Base-by-base conservation (phyloP, 148 eudicot species). In the Camellia granthamiana region DNA sequence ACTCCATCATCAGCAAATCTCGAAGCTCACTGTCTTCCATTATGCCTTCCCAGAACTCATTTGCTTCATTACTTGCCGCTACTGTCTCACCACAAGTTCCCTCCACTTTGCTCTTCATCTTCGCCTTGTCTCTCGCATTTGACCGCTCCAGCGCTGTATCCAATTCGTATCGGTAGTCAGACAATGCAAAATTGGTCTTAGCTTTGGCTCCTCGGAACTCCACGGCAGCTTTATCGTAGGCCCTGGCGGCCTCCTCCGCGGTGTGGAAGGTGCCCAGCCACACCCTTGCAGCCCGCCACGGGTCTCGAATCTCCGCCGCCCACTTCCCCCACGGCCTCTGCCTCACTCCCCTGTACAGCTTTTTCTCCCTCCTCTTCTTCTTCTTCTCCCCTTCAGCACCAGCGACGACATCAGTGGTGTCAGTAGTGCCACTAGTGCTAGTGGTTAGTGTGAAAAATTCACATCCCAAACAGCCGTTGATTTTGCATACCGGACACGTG, bases 241-340 rank as follows among this genome's bases (percentile, higher is more conserved):
- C 94, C 18, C 87, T 74, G 8, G 94, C 94, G 0, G 92, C 94
- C 0, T 75, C 88, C 79, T 91, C 90, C 21, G 89, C 92, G 4
- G 86, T 89, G 21, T 89, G 83, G 44, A 89, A 91, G 0, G 94
- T 91, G 2, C 92, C 92, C 12, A 91, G 86, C 94, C 94, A 91
- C 7, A 86, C 87, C 6, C 94, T 72, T 0, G 55, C 55, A 0
- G 84, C 88, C 19, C 87, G 65, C 68, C 83, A 80, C 5, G 94
- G 92, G 85, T 91, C 88, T 2, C 88, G 83, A 7, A 91, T 89
- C 81, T 91, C 92, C 9, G 93, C 84, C 5, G 90, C 93, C 93
- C 93, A 90, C 49, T 86, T 90, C 13, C 93, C 91, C 90, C 90
- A 91, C 9, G 89, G 93, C 81, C 94, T 88, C 84, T 89, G 90